Percentiles rank a stretch among this genome's conserved stretches.
phyloP scores from a whole-genome alignment of 2,329 filamentous ascomycete genomes.

The Hymenoscyphus albidus region DNA sequence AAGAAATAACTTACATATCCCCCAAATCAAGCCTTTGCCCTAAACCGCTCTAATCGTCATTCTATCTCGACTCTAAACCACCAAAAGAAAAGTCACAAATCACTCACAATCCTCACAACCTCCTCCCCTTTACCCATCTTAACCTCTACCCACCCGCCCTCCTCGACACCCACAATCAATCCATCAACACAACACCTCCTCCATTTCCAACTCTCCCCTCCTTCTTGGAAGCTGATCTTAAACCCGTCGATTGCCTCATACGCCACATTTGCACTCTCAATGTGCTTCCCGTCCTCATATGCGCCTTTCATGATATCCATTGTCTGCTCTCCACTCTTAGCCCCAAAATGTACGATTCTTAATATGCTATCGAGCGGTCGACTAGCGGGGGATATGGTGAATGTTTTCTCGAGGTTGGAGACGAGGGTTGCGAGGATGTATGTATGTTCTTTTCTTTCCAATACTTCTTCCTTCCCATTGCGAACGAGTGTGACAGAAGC shows the following conservation, averaged over 20 bases:
- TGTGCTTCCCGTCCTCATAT: conserved; percentile 55
- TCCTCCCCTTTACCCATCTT: conserved; percentile 40
- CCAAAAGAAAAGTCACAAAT: conserved; percentile 11
- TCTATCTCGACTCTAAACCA: not conserved
- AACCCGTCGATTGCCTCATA: conserved; percentile 70
- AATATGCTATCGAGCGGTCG: conserved; percentile 67
- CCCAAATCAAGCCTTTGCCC: no score
- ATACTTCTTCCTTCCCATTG: conserved; percentile 28
- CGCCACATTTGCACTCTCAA: conserved; percentile 54
- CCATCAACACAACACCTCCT: conserved; percentile 89
- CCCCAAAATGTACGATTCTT: conserved; percentile 71
- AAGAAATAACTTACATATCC: no score
- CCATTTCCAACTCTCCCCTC: conserved; percentile 65
- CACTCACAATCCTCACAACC: conserved; percentile 28
- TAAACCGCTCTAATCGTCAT: no score
- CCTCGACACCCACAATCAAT: conserved; percentile 71
- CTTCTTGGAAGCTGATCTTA: conserved; percentile 64
- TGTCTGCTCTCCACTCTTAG: conserved; percentile 58
- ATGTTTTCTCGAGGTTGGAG: conserved; percentile 75
- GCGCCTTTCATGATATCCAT: conserved; percentile 73
- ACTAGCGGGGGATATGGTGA: conserved; percentile 74
- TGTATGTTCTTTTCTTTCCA: conserved; percentile 53
- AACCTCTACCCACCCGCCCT: conserved; percentile 68
- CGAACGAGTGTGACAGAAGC: conserved; percentile 45
- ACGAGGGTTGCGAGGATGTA: conserved; percentile 77